Evolutionary conservation across 495 filamentous ascomycete genomes (phyloP).

Genomic region (Aspergillus indologenus): DNA sequence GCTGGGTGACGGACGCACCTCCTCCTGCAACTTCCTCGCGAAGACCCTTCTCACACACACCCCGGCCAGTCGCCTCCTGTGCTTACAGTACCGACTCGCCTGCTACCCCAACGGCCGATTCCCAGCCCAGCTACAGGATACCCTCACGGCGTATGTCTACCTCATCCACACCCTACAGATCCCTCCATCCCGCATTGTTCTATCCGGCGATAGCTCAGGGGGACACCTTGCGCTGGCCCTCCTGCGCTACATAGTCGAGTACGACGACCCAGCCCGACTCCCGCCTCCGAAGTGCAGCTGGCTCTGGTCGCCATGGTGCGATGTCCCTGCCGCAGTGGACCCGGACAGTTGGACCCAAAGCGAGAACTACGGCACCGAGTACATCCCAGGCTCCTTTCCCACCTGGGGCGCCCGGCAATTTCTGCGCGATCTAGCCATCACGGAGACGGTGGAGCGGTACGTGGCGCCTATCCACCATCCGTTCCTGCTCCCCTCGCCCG

Average conservation of each 20-base stretch:
- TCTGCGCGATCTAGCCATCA: slow-evolving; percentile 18
- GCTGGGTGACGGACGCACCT: not conserved
- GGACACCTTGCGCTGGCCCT: slow-evolving; percentile 39
- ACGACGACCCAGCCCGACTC: slow-evolving; percentile 9
- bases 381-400: slow-evolving; percentile 28
- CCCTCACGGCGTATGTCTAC: slow-evolving; percentile 38
- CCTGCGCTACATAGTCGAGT: slow-evolving; percentile 29
- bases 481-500: slow-evolving; percentile 34
- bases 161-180: slow-evolving; percentile 33
- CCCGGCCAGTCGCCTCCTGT: not conserved
- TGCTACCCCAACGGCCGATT: slow-evolving; percentile 30
- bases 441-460: slow-evolving; percentile 25
- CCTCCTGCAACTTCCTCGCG: not conserved
- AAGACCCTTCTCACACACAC: slow-evolving; percentile 1
- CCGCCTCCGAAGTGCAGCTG: slow-evolving; percentile 24
- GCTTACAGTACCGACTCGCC: not conserved
- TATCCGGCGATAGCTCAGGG: slow-evolving; percentile 47
- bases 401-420: slow-evolving; percentile 34
- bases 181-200: slow-evolving; percentile 31
- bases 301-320: slow-evolving; percentile 42
- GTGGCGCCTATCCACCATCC: slow-evolving; percentile 30
- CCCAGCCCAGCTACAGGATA: slow-evolving; percentile 47
- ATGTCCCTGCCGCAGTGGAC: slow-evolving; percentile 17
- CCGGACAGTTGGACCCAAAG: slow-evolving; percentile 17
- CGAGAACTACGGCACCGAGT: slow-evolving; percentile 37